Base-by-base conservation (phyloP, 768 basidiomycete genomes). In the Megacollybia marginata region DNA sequence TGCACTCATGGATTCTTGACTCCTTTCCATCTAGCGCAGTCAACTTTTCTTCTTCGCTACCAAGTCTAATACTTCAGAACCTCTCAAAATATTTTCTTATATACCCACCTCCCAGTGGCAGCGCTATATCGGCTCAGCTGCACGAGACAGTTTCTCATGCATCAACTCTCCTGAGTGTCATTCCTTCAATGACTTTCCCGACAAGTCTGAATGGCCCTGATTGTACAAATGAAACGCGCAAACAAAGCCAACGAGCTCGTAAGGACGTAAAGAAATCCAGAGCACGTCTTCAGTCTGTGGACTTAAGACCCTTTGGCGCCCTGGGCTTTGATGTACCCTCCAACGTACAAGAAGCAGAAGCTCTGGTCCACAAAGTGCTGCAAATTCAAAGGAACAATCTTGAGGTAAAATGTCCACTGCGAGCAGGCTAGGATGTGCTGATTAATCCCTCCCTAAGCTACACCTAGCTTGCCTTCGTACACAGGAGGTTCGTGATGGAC, bases 261-360 rank as follows among this genome's bases (percentile, higher is more conserved):
- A 63, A 48, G 55, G 53, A 52, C 40, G 55, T 52, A 1, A 34
- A 52, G 58, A 51, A 50, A 48, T 34, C 40, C 47, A 56, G 48
- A 48, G 51, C 44, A 44, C 44, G 18, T 13, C 32, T 51, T 3
- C 50, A 50, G 3, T 16, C 51, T 8, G 40, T 69, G 10, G 60
- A 75, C 35, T 23, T 36, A 9, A 49, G 56, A 6, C 60, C 59
- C 0, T 69, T 75, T 43, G 56, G 54, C 5, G 62, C 51, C 28
- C 55, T 73, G 16, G 60, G 60, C 1, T 23, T 51, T 1, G 43
- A 38, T 10, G 56, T 65, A 2, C 73, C 74, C 5, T 33, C 33
- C 8, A 58, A 51, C 8, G 34, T 40, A 1, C 51, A 38, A 9
- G 67, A 65, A 11, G 61, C 60, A 0, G 31, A 42, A 2, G 20